Evolutionary conservation across 1,284 basidiomycete genomes (phyloP).

Genomic region (Ganoderma lucidum): DNA sequence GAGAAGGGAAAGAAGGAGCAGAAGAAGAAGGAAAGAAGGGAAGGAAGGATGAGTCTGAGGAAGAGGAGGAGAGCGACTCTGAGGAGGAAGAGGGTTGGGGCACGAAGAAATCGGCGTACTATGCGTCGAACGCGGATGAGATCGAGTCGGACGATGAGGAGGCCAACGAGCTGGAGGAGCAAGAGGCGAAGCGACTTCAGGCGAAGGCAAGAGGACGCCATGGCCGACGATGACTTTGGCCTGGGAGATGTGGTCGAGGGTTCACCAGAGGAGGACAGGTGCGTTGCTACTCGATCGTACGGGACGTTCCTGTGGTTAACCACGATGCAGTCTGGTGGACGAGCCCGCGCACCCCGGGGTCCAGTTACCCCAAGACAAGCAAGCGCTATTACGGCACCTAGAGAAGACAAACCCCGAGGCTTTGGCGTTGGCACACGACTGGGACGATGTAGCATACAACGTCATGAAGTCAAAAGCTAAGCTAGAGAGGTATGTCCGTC

Average conservation of each 20-base stretch:
- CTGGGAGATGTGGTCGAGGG: conserved; percentile 69
- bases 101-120: conserved; percentile 78
- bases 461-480: conserved; percentile 63
- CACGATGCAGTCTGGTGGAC: conserved; percentile 41
- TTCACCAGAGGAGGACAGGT: conserved; percentile 51
- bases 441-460: conserved; percentile 70
- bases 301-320: neutral
- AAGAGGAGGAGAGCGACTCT: conserved; percentile 45
- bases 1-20: conserved; percentile 47
- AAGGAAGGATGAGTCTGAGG: conserved; percentile 39
- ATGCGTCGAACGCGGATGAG: conserved; percentile 83
- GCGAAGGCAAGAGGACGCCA: conserved; percentile 74
- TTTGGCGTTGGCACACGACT: conserved; percentile 76
- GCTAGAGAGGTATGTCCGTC: conserved; percentile 61
- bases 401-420: conserved; percentile 86
- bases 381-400: conserved; percentile 74
- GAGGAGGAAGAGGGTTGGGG: conserved; percentile 85
- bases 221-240: conserved; percentile 88
- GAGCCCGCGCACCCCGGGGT: conserved; percentile 43
- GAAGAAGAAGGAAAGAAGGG: conserved; percentile 47
- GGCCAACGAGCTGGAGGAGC: conserved; percentile 86
- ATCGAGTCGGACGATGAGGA: conserved; percentile 88
- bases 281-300: conserved; percentile 35
- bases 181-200: conserved; percentile 87
- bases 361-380: conserved; percentile 63